These are phyloP conservation scores for Phytophthora agathidicida DNA, from an alignment of 352 stramenopile genomes.

Conservation along the genomic window DNA sequence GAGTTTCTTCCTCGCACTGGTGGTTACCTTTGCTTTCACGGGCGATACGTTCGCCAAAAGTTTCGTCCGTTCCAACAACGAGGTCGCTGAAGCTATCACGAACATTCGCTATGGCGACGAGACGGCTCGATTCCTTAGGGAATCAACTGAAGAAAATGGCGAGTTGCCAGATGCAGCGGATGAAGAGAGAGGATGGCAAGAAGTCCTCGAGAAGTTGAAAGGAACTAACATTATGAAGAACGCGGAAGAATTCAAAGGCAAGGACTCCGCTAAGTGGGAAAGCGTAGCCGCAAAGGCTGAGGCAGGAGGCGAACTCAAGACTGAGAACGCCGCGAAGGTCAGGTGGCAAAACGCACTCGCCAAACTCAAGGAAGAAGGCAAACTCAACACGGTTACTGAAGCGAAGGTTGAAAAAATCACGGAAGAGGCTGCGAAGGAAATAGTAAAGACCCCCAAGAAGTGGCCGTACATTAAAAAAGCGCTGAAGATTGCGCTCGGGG, in stretches of 20 bases:
- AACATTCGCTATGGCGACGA: no score
- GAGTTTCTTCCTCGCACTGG: neutral
- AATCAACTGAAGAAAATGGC: neutral
- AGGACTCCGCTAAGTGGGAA: conserved; percentile 4
- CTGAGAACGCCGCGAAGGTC: neutral
- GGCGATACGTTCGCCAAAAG: no score
- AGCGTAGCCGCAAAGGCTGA: neutral
- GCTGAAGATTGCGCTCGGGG: conserved; percentile 9
- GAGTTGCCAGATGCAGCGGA: neutral
- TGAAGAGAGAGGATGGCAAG: conserved; percentile 3
- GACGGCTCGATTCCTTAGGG: no score
- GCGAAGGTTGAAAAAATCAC: conserved; percentile 8
- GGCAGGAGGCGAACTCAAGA: neutral
- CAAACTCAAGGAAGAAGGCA: conserved; percentile 2
- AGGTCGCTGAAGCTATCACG: no score
- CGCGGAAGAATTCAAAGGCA: neutral
- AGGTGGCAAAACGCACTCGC: conserved; percentile 4
- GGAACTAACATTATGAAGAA: neutral
- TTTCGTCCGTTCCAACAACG: no score
- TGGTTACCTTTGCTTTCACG: neutral
- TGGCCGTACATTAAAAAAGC: conserved; percentile 17
- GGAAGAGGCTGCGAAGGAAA: neutral
- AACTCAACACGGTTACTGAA: neutral
- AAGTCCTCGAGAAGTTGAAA: neutral
- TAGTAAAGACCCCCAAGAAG: conserved; percentile 16